Base-by-base conservation (phyloP, 306 rosid genomes). In the Chamaecrista fasciculata region DNA sequence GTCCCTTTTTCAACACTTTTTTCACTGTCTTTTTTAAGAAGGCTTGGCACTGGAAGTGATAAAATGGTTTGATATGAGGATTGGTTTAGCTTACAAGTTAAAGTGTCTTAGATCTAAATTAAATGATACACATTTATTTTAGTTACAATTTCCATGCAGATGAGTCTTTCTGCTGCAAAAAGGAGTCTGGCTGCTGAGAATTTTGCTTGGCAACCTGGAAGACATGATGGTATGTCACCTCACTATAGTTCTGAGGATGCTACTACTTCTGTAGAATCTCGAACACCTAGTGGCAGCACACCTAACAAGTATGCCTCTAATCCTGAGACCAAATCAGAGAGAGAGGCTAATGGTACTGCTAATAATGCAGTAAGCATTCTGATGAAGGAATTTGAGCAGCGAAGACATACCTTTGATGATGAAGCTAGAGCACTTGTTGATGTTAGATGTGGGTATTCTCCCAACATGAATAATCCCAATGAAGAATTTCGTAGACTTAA, bases 141-240 rank as follows among this genome's bases (percentile, higher is more conserved):
- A 70, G 16, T 56, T 82, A 65, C 73, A 63, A 76, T 70, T 75
- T 67, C 66, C 46, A 62, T 75, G 87, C 96, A 95, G 99, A 83
- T 39, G 84, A 95, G 93, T 79, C 96, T 95, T 68, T 76, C 96
- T 68, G 88, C 88, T 46, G 97, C 99, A 36, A 85, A 84, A 71
- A 91, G 67, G 91, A 91, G 93, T 86, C 91, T 91, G 72, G 78
- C 72, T 49, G 44, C 88, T 50, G 95, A 84, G 47, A 78, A 71
- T 51, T 47, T 74, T 20, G 61, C 63, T 28, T 68, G 70, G 67
- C 96, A 81, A 65, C 87, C 79, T 1, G 81, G 68, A 73, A 84
- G 82, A 77, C 48, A 69, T 8, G 91, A 82, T 44, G 65, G 37
- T 31, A 55, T 28, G 53, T 71, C 87, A 48, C 81, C 86, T 71